Evolutionary conservation across 1,284 basidiomycete genomes (phyloP), one percentile per base, ranked within the genome.

Genomic region (Nidula niveotomentosa): DNA sequence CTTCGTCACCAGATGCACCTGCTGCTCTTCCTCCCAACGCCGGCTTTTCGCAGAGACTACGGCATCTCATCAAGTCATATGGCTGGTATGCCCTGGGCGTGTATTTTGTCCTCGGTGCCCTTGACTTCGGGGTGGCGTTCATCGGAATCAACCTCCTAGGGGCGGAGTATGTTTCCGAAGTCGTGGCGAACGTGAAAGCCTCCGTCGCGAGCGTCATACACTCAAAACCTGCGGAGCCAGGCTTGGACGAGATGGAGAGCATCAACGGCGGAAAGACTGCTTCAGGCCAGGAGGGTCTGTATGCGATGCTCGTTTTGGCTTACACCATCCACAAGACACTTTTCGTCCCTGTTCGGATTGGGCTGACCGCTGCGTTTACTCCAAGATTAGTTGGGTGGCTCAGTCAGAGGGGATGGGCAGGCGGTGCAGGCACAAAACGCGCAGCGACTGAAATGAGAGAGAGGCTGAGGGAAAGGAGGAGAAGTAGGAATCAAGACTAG

Each of bases 241-340:
- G 86, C 6, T 70, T 75, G 52, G 85, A 89, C 54, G 83, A 85
- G 63, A 72, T 83, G 54, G 83, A 80, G 15, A 62, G 60, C 69
- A 3, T 57, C 62, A 48, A 66, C 67, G 5, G 23, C 23, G 69
- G 56, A 17, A 63, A 63, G 35, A 60, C 62, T 15, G 58, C 55
- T 30, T 54, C 48, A 8, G 80, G 82, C 1, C 78, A 83, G 2
- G 89, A 91, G 64, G 83, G 90, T 33, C 73, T 98, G 7, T 96
- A 93, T 72, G 94, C 96, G 36, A 97, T 98, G 83, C 74, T 94
- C 43, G 85, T 94, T 0, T 76, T 99, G 56, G 96, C 97, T 6
- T 99, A 96, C 70, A 91, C 92, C 7, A 87, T 99, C 53, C 96
- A 99, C 81, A 99, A 99, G 76, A 97, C 94, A 0, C 69, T 94